Conservation (phyloP, 2,329 filamentous ascomycete species). For the Verticillium nubilum region DNA sequence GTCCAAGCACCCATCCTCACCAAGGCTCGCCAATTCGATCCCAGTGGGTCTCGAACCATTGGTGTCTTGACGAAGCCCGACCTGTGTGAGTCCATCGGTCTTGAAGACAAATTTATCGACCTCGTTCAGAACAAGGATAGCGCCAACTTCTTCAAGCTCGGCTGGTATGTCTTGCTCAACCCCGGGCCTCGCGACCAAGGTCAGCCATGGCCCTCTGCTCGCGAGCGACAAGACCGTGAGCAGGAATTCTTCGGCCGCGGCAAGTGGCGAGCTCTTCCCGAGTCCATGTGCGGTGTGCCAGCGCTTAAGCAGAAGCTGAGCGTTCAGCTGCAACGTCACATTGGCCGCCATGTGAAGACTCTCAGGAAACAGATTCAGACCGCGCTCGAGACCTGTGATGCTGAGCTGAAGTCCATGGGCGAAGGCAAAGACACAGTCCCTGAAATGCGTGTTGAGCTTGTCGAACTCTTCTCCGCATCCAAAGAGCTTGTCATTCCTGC, state of each 20-base stretch:
- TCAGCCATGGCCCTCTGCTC: slow-evolving; percentile 35
- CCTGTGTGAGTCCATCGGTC: slow-evolving; percentile 45
- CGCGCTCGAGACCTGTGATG: slow-evolving; percentile 41
- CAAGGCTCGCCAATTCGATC: slow-evolving; percentile 45
- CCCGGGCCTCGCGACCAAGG: slow-evolving; percentile 36
- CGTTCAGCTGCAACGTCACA: slow-evolving; percentile 44
- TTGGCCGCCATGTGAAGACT: slow-evolving; percentile 45
- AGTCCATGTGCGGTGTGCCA: slow-evolving; percentile 39
- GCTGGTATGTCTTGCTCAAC: slow-evolving; percentile 47
- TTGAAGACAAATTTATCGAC: slow-evolving; percentile 50
- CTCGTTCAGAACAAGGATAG: slow-evolving; percentile 44
- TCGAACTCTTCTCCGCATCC: slow-evolving; percentile 45
- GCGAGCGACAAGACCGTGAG: slow-evolving; percentile 36
- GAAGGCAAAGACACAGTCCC: slow-evolving; percentile 45
- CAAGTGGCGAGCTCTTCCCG: slow-evolving; percentile 42
- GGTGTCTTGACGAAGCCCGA: slow-evolving; percentile 49
- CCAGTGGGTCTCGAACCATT: slow-evolving; percentile 41
- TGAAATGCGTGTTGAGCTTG: slow-evolving; percentile 49
- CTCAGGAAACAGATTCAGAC: slow-evolving; percentile 45
- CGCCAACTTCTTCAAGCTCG: slow-evolving; percentile 44
- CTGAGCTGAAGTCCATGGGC: slow-evolving; percentile 44
- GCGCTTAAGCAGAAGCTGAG: slow-evolving; percentile 44
- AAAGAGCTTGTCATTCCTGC: slow-evolving; percentile 49
- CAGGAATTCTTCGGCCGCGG: slow-evolving; percentile 43
- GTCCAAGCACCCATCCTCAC: slow-evolving; percentile 46